Base-by-base conservation (phyloP, 176 grass and related monocot species). In the Avena eriantha region DNA sequence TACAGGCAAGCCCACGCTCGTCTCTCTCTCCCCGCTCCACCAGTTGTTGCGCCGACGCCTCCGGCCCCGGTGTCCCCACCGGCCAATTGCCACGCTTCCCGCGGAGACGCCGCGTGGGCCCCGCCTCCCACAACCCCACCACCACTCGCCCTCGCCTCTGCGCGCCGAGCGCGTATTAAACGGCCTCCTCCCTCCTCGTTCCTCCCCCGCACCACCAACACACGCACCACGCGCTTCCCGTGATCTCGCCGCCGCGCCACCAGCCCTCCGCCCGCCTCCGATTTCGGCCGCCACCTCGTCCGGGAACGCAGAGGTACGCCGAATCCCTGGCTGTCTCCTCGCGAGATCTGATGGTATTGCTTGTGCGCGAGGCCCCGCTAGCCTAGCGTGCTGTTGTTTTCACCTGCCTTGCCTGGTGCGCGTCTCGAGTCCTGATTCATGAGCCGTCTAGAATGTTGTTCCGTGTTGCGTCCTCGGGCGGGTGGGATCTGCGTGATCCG, bases 81-180 rank as follows among this genome's bases (percentile, higher is more conserved):
- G 85, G 79, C 89, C 85, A 80, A 47, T 41, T 46, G 39, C 89
- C 85, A n/a, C 85, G 85, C 82, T 68, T 87, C 81, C 85, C 69
- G 85, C 82, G 82, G 69, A 72, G 89, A 84, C 77, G 76, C 18
- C 59, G 79, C 17, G 50, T 51, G 80, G 22, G 39, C 19, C 54
- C 73, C 82, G 9, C 81, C 81, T 10, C 36, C 36, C 6, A 5
- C 39, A 41, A n/a, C 69, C 41, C 48, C 48, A 18, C 47, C 73
- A 31, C 55, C 43, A 16, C 54, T 47, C 53, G 24, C 85, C 69
- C 19, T 51, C 35, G 54, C 2, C 19, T 1, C 7, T 57, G 68
- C 85, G 66, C 72, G 63, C 80, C 80, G 55, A 80, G 85, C 89
- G 68, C 74, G 68, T 87, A 87, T 84, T 90, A 87, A 91, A 77